Percentiles rank a stretch among this genome's conserved stretches.
These are phyloP conservation scores for Lipomyces anomalus DNA, from an alignment of 805 yeast genomes.

Conservation along the genomic window DNA sequence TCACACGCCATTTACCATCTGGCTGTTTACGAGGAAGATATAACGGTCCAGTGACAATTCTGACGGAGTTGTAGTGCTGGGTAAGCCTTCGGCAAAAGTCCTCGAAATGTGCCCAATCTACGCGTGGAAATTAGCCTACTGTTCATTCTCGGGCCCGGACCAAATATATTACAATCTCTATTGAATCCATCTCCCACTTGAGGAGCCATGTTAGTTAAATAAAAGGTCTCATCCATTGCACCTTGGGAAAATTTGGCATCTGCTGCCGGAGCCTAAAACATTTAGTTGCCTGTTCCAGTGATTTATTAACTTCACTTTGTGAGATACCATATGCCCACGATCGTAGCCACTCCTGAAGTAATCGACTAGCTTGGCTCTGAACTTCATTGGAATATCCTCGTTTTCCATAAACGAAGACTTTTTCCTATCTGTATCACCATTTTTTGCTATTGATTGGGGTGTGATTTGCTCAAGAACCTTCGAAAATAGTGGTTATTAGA, in stretches of 20 bases:
- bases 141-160: not conserved
- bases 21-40: conserved; percentile 73
- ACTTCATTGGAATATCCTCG: conserved; percentile 66
- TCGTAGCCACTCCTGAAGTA: conserved; percentile 94
- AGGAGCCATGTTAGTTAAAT: conserved; percentile 85
- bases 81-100: conserved; percentile 79
- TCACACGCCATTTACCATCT: conserved; percentile 80
- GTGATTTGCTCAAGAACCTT: conserved; percentile 18
- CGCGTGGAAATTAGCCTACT: not conserved
- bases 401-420: conserved; percentile 84
- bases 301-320: too few relatives aligned
- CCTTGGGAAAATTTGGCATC: conserved; percentile 83
- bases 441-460: conserved; percentile 81
- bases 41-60: conserved; percentile 90
- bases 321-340: conserved; percentile 77
- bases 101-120: conserved; percentile 91
- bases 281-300: conserved; percentile 36
- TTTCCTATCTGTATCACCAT: conserved; percentile 61
- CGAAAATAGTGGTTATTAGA: not conserved
- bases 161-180: conserved; percentile 52
- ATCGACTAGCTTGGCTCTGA: conserved; percentile 73
- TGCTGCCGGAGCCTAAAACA: conserved; percentile 99
- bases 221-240: conserved; percentile 95
- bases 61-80: conserved; percentile 60
- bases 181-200: conserved; percentile 98